Base-by-base conservation (phyloP, 345 rosid genomes). In the Hibiscus trionum region DNA sequence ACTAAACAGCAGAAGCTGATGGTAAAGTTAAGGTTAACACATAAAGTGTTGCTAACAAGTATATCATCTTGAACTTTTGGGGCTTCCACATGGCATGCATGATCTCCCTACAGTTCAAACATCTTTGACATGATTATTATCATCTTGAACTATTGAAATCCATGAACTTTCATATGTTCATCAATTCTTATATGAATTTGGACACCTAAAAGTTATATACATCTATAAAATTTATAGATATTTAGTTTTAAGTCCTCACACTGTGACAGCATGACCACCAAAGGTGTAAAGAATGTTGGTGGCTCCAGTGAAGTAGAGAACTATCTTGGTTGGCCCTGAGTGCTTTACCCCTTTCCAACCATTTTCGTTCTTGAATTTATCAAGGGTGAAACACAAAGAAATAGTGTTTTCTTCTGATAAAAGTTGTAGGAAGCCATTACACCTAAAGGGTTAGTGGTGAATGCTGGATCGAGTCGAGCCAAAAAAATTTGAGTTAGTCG, bases 1-100 rank as follows among this genome's bases (percentile, higher is more conserved):
- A 91, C 57, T 94, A 94, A 59, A 94, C 96, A 66, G 98, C 97
- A 46, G 96, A 90, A 37, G 97, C 98, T 24, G 98, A 94, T 71
- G 98, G 97, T 55, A 94, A 65, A 17, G 98, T 94, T 49, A 94
- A 82, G 59, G 98, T 94, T 76, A 91, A 76, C 56, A 94, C 98
- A 59, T 90, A 94, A 12, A 94, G 73, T 53, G 97, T 94, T 60
- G 97, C 98, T 24, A 88, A 31, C 82, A 94, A 77, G 82, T 94
- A 94, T 64, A 94, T 90, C 31, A 85, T 70, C 88, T 94, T 94
- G 88, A 94, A 94, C 81, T 90, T 94, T 79, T 91, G 97, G 1
- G 98, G 98, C 82, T 91, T 94, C 98, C 98, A 94, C 98, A 90
- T 94, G 0, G 98, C 98, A 72, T 94, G 98, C 98, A 94, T 94